These are phyloP conservation scores for Neoarthrinium moseri DNA, from an alignment of 2,329 filamentous ascomycete genomes.

Conservation along the genomic window DNA sequence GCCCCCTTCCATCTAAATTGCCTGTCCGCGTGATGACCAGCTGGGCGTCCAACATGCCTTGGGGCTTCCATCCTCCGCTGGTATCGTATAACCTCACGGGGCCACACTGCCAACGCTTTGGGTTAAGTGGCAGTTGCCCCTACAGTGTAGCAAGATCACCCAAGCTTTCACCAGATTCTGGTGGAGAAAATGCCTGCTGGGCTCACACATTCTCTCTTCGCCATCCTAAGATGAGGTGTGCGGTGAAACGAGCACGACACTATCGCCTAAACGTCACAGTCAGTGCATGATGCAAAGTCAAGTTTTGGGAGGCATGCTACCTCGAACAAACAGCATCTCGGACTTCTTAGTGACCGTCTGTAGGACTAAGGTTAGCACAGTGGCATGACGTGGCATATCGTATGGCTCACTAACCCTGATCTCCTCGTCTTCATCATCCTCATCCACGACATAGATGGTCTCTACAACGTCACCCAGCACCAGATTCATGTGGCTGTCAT, in stretches of 20 bases:
- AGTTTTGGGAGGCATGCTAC: slow-evolving; percentile 46
- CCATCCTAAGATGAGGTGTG: slow-evolving; percentile 12
- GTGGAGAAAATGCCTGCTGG: too few relatives aligned
- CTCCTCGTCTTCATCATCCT: slow-evolving; percentile 78
- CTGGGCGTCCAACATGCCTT: too few relatives aligned
- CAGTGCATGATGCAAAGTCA: not conserved
- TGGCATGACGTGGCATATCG: too few relatives aligned
- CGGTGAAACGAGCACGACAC: slow-evolving; percentile 58
- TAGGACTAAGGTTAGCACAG: slow-evolving; percentile 6
- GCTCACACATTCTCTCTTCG: too few relatives aligned
- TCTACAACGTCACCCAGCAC: slow-evolving; percentile 96
- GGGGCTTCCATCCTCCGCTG: too few relatives aligned
- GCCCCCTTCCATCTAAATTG: too few relatives aligned
- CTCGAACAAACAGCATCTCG: slow-evolving; percentile 98
- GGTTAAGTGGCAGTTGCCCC: too few relatives aligned
- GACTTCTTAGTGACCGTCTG: slow-evolving; percentile 95
- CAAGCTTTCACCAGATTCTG: too few relatives aligned
- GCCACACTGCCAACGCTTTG: too few relatives aligned
- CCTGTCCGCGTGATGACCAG: too few relatives aligned
- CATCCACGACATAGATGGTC: slow-evolving; percentile 91
- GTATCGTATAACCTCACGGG: too few relatives aligned
- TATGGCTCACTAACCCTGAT: slow-evolving; percentile 67
- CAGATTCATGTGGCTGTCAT: slow-evolving; percentile 97
- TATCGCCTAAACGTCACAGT: slow-evolving; percentile 55
- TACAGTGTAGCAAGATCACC: too few relatives aligned